phyloP scores from a whole-genome alignment of 768 basidiomycete genomes.

The Mrakia frigida region DNA sequence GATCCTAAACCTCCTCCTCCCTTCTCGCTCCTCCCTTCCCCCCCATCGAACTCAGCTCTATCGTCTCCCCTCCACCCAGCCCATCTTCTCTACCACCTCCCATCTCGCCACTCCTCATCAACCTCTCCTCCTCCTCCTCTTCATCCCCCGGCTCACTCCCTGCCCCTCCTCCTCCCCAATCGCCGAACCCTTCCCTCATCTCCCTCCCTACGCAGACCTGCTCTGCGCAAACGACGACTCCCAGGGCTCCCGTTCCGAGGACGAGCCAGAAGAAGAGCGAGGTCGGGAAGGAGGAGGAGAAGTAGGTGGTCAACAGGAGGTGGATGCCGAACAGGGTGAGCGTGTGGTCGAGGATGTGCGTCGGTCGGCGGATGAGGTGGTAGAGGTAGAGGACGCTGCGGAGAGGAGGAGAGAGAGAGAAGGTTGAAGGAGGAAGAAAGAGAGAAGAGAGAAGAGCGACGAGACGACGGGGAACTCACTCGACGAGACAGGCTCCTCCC shows the following conservation, averaged over 20 bases:
- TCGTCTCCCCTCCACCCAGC: background rate
- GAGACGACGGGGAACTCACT: constrained; percentile 56
- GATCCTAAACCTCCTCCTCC: too few relatives aligned
- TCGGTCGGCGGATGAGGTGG: constrained; percentile 79
- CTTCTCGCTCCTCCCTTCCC: background rate
- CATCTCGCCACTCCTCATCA: background rate
- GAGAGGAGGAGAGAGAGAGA: constrained; percentile 37
- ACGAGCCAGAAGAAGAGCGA: constrained; percentile 90
- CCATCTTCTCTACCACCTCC: background rate
- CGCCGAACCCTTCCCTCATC: constrained; percentile 70
- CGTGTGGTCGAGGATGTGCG: constrained; percentile 89
- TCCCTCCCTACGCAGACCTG: constrained; percentile 86
- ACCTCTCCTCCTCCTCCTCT: background rate
- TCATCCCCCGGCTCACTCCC: background rate
- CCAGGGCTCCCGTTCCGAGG: constrained; percentile 61
- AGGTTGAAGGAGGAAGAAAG: background rate
- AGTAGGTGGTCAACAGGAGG: constrained; percentile 88
- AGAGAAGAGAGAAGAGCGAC: background rate
- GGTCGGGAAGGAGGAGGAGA: constrained; percentile 69
- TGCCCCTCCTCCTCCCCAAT: constrained; percentile 21
- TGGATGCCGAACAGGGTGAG: constrained; percentile 88
- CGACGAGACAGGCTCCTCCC: constrained; percentile 71
- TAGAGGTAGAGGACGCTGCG: constrained; percentile 75
- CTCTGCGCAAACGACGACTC: constrained; percentile 76
- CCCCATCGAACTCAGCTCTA: constrained; percentile 1